Evolutionary conservation across 805 yeast genomes (phyloP).

Genomic region (Metschnikowia gruessii): DNA sequence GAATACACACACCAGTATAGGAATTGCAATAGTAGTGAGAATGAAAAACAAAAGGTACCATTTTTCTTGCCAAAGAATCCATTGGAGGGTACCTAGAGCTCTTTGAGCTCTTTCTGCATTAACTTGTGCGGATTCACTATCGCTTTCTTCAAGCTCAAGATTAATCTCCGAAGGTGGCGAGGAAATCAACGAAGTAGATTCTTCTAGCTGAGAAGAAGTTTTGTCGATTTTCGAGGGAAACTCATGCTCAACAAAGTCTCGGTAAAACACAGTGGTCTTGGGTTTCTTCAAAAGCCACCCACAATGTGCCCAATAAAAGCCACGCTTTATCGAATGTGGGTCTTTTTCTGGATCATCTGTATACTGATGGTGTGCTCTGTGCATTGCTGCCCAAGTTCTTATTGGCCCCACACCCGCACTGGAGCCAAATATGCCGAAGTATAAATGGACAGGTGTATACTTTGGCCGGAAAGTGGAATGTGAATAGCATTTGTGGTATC

Average conservation of each 20-base stretch:
- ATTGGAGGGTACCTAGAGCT: constrained; percentile 18
- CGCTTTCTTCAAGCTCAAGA: constrained; percentile 12
- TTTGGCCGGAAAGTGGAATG: constrained; percentile 37
- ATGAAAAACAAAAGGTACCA: constrained; percentile 28
- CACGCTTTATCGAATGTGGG: constrained; percentile 81
- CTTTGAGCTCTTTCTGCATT: constrained; percentile 7
- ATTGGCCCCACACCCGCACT: constrained; percentile 76
- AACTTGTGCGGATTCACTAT: constrained; percentile 7
- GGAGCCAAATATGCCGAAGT: constrained; percentile 60
- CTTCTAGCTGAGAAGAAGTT: neutral
- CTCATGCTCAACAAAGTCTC: constrained; percentile 37
- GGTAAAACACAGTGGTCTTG: constrained; percentile 30
- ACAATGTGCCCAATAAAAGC: constrained; percentile 77
- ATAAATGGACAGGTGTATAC: constrained; percentile 37
- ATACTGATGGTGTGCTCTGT: constrained; percentile 86
- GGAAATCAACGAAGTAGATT: neutral
- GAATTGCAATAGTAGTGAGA: constrained; percentile 31
- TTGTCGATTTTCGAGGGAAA: constrained; percentile 22
- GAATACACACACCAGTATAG: constrained; percentile 25
- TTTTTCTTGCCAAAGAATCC: constrained; percentile 37
- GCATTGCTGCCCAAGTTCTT: constrained; percentile 77
- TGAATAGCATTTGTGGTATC: constrained; percentile 43
- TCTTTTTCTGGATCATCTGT: constrained; percentile 82
- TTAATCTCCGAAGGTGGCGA: constrained; percentile 2
- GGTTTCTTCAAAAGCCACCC: constrained; percentile 83